A percentile compares a stretch with the other conserved stretches of the same genome.
phyloP scores from a whole-genome alignment of 768 basidiomycete genomes.

The Botryobasidium botryosum region DNA sequence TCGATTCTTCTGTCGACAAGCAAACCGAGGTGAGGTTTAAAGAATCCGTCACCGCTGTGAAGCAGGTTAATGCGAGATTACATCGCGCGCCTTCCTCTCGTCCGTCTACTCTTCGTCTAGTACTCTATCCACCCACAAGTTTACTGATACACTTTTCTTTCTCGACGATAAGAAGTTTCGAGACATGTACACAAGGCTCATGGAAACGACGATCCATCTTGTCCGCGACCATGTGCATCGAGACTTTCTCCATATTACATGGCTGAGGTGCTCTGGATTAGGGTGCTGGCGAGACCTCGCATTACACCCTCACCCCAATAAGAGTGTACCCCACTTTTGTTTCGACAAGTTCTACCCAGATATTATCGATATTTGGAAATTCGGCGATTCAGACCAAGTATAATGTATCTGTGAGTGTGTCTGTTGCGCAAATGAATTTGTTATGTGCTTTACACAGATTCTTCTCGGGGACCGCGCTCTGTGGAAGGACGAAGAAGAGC shows the following conservation, averaged over 20 bases:
- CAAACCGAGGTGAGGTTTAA: not conserved
- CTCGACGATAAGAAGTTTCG: not conserved
- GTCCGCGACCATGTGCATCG: too few species aligned
- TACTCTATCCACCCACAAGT: not conserved
- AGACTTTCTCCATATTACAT: too few species aligned
- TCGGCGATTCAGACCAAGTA: not conserved
- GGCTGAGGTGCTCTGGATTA: not conserved
- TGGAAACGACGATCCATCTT: too few species aligned
- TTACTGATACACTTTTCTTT: too few species aligned
- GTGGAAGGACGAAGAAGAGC: too few species aligned
- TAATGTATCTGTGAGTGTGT: too few species aligned
- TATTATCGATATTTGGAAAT: not conserved
- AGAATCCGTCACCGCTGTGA: not conserved
- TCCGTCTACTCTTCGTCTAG: not conserved
- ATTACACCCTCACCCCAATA: not conserved
- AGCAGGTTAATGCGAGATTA: not conserved
- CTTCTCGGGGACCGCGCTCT: too few species aligned
- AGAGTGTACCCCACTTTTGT: not conserved
- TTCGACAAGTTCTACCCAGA: not conserved
- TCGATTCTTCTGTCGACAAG: not conserved
- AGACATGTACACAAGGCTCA: too few species aligned
- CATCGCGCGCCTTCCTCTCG: not conserved
- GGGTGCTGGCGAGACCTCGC: slow-evolving; percentile 1
- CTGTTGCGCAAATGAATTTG: too few species aligned
- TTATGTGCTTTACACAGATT: too few species aligned